Evolutionary conservation across 306 rosid genomes (phyloP).

Genomic region (Arachis stenosperma): DNA sequence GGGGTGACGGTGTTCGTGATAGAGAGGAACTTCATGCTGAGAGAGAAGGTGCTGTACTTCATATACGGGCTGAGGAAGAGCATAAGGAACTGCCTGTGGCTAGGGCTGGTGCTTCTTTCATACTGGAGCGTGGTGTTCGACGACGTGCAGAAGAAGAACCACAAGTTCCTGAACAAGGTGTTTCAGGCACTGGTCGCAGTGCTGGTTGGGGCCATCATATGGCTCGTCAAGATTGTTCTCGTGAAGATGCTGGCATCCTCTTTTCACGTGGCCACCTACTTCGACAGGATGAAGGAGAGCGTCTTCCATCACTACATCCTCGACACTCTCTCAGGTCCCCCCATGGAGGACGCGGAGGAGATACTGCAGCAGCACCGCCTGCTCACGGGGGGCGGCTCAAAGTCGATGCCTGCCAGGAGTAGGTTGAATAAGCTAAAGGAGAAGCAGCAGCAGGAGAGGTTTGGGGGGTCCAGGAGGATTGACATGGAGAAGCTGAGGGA

Average conservation of each 20-base stretch:
- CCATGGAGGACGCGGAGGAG: slow-evolving; percentile 38
- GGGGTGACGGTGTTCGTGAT: slow-evolving; percentile 38
- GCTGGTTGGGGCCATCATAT: slow-evolving; percentile 46
- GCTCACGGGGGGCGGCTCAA: background rate
- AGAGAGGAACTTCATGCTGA: slow-evolving; percentile 53
- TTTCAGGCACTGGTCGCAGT: slow-evolving; percentile 51
- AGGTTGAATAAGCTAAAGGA: slow-evolving; percentile 31
- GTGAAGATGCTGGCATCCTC: slow-evolving; percentile 57
- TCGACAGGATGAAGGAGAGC: slow-evolving; percentile 61
- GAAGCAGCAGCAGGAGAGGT: background rate
- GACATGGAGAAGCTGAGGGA: slow-evolving; percentile 56
- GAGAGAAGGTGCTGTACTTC: slow-evolving; percentile 57
- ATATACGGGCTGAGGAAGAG: slow-evolving; percentile 54
- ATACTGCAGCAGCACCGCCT: background rate
- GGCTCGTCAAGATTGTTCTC: slow-evolving; percentile 53
- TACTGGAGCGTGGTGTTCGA: slow-evolving; percentile 55
- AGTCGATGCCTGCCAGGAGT: slow-evolving; percentile 36
- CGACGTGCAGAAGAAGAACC: slow-evolving; percentile 41
- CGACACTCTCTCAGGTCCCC: slow-evolving; percentile 48
- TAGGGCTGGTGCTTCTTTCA: slow-evolving; percentile 45
- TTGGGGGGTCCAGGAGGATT: slow-evolving; percentile 43
- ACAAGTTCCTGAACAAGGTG: slow-evolving; percentile 48
- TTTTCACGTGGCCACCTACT: slow-evolving; percentile 57
- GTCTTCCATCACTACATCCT: slow-evolving; percentile 58
- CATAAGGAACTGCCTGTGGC: slow-evolving; percentile 56